Percentiles rank a stretch among this genome's conserved stretches.
Evolutionary conservation across 495 filamentous ascomycete species (phyloP).

Genomic region (Xylaria curta): DNA sequence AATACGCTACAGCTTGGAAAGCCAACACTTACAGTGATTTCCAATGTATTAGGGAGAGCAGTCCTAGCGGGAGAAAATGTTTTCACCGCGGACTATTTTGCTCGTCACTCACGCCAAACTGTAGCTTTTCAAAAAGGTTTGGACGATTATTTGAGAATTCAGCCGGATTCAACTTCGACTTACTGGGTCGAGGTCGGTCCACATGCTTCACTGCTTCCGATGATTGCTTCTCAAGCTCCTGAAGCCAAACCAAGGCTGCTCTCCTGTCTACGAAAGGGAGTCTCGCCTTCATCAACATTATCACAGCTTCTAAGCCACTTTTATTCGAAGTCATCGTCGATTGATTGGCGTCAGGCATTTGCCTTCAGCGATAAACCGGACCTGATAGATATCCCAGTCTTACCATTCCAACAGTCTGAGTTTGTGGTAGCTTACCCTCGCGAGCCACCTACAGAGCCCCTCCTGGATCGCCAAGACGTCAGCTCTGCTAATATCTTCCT

Average conservation of each 20-base stretch:
- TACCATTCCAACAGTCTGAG: neutral
- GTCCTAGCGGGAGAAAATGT: slow-evolving; percentile 4
- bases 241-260: slow-evolving; percentile 2
- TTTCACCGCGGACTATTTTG: slow-evolving; percentile 18
- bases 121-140: slow-evolving; percentile 23
- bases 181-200: neutral
- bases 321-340: neutral
- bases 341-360: neutral
- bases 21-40: slow-evolving; percentile 2
- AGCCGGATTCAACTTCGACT: neutral
- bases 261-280: slow-evolving; percentile 18
- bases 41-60: neutral
- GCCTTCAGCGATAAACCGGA: neutral
- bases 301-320: neutral
- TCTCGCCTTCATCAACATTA: neutral
- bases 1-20: slow-evolving; percentile 5
- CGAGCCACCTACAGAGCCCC: neutral
- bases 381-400: neutral
- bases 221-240: slow-evolving; percentile 20
- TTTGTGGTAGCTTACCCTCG: neutral
- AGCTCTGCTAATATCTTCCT: neutral
- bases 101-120: slow-evolving; percentile 16
- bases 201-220: slow-evolving; percentile 19
- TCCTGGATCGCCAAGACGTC: neutral
- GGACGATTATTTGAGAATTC: slow-evolving; percentile 8